phyloP scores from a whole-genome alignment of 805 yeast genomes.

The Ogataea allantospora region DNA sequence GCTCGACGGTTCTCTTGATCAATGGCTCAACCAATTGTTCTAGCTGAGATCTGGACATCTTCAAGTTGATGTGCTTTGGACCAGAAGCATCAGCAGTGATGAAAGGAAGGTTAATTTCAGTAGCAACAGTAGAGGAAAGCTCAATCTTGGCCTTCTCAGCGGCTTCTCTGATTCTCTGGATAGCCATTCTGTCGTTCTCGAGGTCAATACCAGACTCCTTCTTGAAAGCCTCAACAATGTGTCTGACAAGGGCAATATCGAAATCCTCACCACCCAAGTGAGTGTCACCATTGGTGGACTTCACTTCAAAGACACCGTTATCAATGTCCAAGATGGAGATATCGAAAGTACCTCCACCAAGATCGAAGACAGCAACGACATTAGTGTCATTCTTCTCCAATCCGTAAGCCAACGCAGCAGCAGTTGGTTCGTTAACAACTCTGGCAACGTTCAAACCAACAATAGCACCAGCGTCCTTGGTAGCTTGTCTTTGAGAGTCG shows the following conservation, averaged over 20 bases:
- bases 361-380: conserved; percentile 88
- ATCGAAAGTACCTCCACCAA: conserved; percentile 99
- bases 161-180: conserved; percentile 77
- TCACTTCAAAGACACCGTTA: conserved; percentile 97
- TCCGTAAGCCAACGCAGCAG: conserved; percentile 95
- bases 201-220: conserved; percentile 55
- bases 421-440: conserved; percentile 89
- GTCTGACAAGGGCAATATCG: conserved; percentile 82
- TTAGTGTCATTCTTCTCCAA: conserved; percentile 65
- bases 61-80: conserved; percentile 58
- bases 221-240: conserved; percentile 59
- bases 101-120: conserved; percentile 70
- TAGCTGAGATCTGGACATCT: conserved; percentile 62
- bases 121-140: conserved; percentile 59
- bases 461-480: conserved; percentile 97
- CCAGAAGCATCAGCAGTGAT: conserved; percentile 47
- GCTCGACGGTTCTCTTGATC: conserved; percentile 65
- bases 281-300: conserved; percentile 95
- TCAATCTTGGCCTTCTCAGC: conserved; percentile 78
- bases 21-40: conserved; percentile 65
- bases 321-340: conserved; percentile 94
- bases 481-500: conserved; percentile 90
- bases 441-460: conserved; percentile 89
- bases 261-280: conserved; percentile 93
- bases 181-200: conserved; percentile 50